Conservation (phyloP, 1,139 yeast genomes). For the Sugiyamaella japonica region DNA sequence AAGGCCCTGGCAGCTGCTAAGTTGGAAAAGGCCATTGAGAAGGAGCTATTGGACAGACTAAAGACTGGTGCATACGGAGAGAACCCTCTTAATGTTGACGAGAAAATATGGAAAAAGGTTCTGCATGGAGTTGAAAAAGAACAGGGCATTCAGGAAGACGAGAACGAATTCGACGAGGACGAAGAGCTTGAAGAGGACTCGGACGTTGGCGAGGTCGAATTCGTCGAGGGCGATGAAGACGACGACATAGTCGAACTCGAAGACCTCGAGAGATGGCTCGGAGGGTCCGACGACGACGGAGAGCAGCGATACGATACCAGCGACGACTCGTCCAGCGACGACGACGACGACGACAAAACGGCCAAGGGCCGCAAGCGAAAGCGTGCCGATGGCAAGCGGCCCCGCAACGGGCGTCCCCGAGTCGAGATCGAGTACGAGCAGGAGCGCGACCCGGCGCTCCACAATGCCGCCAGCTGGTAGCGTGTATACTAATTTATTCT, state of each 20-base stretch:
- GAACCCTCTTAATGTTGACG: slow-evolving; percentile 94
- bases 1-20: slow-evolving; percentile 96
- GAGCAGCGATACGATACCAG: slow-evolving; percentile 23
- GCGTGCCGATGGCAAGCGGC: slow-evolving; percentile 36
- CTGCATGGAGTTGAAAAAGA: slow-evolving; percentile 69
- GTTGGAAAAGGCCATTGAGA: slow-evolving; percentile 94
- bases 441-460: slow-evolving; percentile 42
- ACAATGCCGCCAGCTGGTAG: slow-evolving; percentile 10
- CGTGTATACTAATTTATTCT: neutral
- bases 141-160: slow-evolving; percentile 57
- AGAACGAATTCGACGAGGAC: slow-evolving; percentile 60
- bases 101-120: slow-evolving; percentile 91
- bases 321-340: slow-evolving; percentile 39
- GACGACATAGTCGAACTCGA: slow-evolving; percentile 36
- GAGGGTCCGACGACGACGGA: slow-evolving; percentile 36
- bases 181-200: slow-evolving; percentile 56
- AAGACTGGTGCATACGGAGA: slow-evolving; percentile 99
- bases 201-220: slow-evolving; percentile 60
- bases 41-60: slow-evolving; percentile 87
- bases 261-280: slow-evolving; percentile 40
- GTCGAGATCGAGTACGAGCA: slow-evolving; percentile 84
- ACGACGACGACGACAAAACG: slow-evolving; percentile 40
- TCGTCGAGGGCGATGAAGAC: slow-evolving; percentile 68
- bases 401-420: slow-evolving; percentile 58
- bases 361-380: slow-evolving; percentile 38